Conservation (phyloP, 225 moss, liverwort and hornwort species). For the Antitrichia curtipendula region DNA sequence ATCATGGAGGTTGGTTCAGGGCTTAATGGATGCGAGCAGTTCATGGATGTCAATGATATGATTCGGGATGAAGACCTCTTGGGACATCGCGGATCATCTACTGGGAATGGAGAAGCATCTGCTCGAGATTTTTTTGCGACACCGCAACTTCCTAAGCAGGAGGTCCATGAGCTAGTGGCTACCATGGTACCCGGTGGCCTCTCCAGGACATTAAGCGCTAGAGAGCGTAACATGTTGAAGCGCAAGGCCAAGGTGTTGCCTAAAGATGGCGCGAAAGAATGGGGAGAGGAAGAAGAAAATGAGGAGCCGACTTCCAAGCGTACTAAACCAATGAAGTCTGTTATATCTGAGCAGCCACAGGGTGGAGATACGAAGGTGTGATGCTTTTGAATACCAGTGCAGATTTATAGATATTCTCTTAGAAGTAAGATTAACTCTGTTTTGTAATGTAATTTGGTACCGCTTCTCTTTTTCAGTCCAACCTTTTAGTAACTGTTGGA, state of each 20-base stretch:
- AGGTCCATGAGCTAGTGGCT: conserved; percentile 78
- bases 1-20: conserved; percentile 38
- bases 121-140: conserved; percentile 25
- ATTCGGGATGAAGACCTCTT: conserved; percentile 84
- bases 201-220: conserved; percentile 74
- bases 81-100: conserved; percentile 27
- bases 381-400: not conserved
- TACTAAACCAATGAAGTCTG: conserved; percentile 57
- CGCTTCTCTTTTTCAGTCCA: not conserved
- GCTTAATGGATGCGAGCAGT: conserved; percentile 80
- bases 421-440: not conserved
- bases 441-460: not conserved
- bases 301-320: conserved; percentile 61
- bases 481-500: not conserved
- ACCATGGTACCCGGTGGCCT: conserved; percentile 71
- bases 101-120: conserved; percentile 56
- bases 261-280: conserved; percentile 77
- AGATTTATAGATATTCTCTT: not conserved
- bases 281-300: conserved; percentile 71
- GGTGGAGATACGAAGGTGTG: conserved; percentile 51
- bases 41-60: conserved; percentile 93
- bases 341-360: conserved; percentile 73
- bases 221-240: conserved; percentile 81
- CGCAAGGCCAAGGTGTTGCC: conserved; percentile 83
- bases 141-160: conserved; percentile 53